Base-by-base conservation (phyloP, 2,329 filamentous ascomycete species). In the Macroventuria anomochaeta region DNA sequence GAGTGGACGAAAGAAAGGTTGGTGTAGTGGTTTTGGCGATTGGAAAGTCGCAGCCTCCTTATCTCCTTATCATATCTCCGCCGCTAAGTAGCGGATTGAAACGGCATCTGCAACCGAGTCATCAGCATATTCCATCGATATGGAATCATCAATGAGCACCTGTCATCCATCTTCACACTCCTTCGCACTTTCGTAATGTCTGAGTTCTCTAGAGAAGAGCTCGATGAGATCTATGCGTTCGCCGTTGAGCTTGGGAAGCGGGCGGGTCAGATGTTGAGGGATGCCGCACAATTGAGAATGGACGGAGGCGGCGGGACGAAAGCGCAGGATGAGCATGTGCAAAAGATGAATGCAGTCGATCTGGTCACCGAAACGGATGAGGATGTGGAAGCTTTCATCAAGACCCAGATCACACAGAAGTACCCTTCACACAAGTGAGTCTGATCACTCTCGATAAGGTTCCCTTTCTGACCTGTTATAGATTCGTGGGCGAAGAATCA, bases 281-380 rank as follows among this genome's bases (percentile, higher is more conserved):
- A 85, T 40, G 85, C 84, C 11, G 84, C 87, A n/a, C 79, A 82
- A 59, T 70, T 79, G 58, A 80, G 86, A 28, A 83, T 82, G 62
- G 76, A 74, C 8, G 77, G 75, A 31, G 65, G 67, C 37, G 61
- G 31, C 53, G 58, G 53, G 64, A 68, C 41, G 1, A 20, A 48
- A 25, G 44, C 62, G 12, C 57, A 69, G 32, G 66, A 71, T 36
- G 73, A 80, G 55, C 80, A 82, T 48, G 75, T 79, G 7, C 87
- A 91, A 74, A 93, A 93, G 71, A 86, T 89, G 61, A 91, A 84
- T 68, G 82, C 88, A 1, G 89, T 92, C 10, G 89, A 92, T 70
- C 84, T 92, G 57, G 89, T 92, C 17, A 92, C 88, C 8, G 84
- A 91, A 75, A 89, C 87, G 0, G 89, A 92, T 68, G 83, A 88